These are phyloP conservation scores for Diaporthe helianthi DNA, from an alignment of 2,329 filamentous ascomycete species.

Conservation along the genomic window DNA sequence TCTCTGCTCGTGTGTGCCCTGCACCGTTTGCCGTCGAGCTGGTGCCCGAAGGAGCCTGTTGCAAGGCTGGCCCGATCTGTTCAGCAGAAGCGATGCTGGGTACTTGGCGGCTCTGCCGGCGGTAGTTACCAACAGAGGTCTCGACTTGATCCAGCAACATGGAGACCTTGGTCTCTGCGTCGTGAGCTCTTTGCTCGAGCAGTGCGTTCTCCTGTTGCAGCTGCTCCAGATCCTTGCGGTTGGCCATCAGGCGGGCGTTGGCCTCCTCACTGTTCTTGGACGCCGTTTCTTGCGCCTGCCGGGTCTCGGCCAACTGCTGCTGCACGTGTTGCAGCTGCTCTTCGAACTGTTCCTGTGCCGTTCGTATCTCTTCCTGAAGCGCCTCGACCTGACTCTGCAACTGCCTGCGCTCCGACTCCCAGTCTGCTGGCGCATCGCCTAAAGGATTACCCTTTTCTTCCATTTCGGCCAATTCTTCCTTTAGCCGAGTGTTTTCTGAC, in stretches of 20 bases:
- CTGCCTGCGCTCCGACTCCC: constrained; percentile 75
- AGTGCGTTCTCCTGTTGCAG: constrained; percentile 82
- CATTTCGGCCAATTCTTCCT: constrained; percentile 77
- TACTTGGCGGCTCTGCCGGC: constrained; percentile 72
- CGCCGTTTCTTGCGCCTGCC: constrained; percentile 74
- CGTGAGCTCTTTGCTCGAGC: constrained; percentile 83
- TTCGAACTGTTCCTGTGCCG: constrained; percentile 73
- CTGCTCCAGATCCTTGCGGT: constrained; percentile 76
- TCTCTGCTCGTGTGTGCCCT: constrained; percentile 60
- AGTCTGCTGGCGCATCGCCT: constrained; percentile 61
- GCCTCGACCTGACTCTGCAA: constrained; percentile 73
- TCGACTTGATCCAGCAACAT: constrained; percentile 94
- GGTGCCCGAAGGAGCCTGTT: constrained; percentile 34
- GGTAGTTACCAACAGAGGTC: constrained; percentile 91
- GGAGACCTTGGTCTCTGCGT: constrained; percentile 92
- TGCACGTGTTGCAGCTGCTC: constrained; percentile 72
- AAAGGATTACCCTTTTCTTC: constrained; percentile 55
- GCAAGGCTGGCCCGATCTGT: constrained; percentile 46
- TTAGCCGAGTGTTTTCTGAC: constrained; percentile 80
- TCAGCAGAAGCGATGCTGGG: constrained; percentile 59
- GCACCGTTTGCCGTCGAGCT: constrained; percentile 48
- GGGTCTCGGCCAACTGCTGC: constrained; percentile 70
- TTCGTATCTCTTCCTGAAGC: constrained; percentile 73
- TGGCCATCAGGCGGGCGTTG: constrained; percentile 62
- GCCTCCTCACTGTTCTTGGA: constrained; percentile 61